These are phyloP conservation scores for Salix suchowensis DNA, from an alignment of 345 rosid species.

Conservation along the genomic window DNA sequence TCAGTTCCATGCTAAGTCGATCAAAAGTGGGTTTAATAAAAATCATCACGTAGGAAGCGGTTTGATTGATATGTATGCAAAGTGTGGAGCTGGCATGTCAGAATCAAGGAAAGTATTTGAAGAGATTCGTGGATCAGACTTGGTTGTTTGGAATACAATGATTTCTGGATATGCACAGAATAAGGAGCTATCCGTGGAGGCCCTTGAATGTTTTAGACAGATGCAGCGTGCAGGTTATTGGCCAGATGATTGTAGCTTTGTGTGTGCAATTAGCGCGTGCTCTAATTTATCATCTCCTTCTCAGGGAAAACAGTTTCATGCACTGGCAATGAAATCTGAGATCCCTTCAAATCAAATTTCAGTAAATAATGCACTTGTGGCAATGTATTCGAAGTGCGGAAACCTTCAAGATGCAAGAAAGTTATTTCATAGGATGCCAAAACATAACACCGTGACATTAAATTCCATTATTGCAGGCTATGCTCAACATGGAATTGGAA, in stretches of 20 bases:
- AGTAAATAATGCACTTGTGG: conserved; percentile 64
- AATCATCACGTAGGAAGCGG: conserved; percentile 84
- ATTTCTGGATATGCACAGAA: conserved; percentile 72
- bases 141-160: conserved; percentile 90
- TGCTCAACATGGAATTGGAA: conserved; percentile 69
- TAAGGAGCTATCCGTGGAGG: conserved; percentile 61
- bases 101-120: conserved; percentile 60
- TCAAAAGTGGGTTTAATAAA: conserved; percentile 65
- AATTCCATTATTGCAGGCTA: conserved; percentile 80
- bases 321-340: conserved; percentile 58
- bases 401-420: conserved; percentile 58
- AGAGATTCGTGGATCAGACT: conserved; percentile 58
- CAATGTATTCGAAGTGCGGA: conserved; percentile 77
- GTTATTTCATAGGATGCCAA: conserved; percentile 65
- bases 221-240: conserved; percentile 57
- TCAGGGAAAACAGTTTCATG: conserved; percentile 80
- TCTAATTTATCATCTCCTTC: conserved; percentile 70
- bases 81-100: conserved; percentile 56
- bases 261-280: conserved; percentile 70
- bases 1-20: conserved; percentile 66
- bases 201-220: conserved; percentile 55
- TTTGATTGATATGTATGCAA: conserved; percentile 79
- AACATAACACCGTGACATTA: conserved; percentile 57
- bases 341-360: conserved; percentile 59
- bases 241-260: conserved; percentile 90